Conservation (phyloP, 441 rosid species). For the Populus hybrid region DNA sequence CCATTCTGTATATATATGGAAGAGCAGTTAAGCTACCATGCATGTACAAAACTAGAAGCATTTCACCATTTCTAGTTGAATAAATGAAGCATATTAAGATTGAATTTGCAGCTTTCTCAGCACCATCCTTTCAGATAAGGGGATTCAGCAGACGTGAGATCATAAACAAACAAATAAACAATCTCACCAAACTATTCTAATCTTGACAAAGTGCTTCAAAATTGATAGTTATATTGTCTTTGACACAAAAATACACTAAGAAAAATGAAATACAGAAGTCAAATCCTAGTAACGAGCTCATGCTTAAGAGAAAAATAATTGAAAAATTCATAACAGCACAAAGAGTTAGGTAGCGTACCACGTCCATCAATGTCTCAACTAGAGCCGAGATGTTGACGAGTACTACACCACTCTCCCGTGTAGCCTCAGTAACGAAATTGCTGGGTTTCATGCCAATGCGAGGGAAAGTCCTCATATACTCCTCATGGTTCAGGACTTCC, state of each 20-base stretch:
- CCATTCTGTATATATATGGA: slow-evolving; percentile 44
- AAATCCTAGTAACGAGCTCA: background rate
- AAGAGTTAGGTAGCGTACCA: slow-evolving; percentile 38
- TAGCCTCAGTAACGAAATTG: slow-evolving; percentile 61
- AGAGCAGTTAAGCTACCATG: background rate
- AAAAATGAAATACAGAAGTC: background rate
- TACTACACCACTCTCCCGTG: slow-evolving; percentile 60
- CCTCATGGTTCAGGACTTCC: slow-evolving; percentile 55
- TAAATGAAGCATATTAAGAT: background rate
- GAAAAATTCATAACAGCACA: background rate
- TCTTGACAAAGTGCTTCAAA: background rate
- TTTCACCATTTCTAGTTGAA: background rate
- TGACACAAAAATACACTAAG: background rate
- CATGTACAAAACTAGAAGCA: slow-evolving; percentile 7
- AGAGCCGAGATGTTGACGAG: slow-evolving; percentile 71
- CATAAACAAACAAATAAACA: too few relatives aligned
- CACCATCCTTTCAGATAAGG: too few relatives aligned
- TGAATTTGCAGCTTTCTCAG: too few relatives aligned
- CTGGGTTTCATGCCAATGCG: slow-evolving; percentile 51
- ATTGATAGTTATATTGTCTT: background rate
- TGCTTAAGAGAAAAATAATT: background rate
- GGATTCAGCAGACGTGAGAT: too few relatives aligned
- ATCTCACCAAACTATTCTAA: too few relatives aligned
- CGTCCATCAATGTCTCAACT: slow-evolving; percentile 77
- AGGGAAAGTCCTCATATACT: slow-evolving; percentile 49